A percentile compares a stretch with the other conserved stretches of the same genome.
These are phyloP conservation scores for Epichloe sibirici DNA, from an alignment of 2,329 filamentous ascomycete species.

Conservation along the genomic window DNA sequence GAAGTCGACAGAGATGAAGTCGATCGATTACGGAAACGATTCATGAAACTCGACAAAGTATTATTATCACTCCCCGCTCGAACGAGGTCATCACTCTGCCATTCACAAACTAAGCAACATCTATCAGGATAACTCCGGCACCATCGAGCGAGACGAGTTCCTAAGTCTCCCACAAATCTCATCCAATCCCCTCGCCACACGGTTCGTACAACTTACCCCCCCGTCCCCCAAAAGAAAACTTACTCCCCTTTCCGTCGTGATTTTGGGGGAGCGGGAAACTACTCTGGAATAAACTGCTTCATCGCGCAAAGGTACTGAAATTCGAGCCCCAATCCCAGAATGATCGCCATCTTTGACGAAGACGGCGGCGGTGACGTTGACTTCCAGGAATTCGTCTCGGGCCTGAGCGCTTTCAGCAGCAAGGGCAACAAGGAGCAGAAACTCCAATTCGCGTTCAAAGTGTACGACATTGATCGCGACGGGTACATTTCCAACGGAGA, in stretches of 20 bases:
- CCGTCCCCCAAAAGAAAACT: no score
- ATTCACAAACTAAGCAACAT: neutral
- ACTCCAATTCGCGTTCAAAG: constrained; percentile 93
- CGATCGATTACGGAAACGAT: constrained; percentile 86
- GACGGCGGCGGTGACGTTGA: constrained; percentile 96
- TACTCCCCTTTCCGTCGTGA: no score
- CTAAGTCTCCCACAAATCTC: constrained; percentile 94
- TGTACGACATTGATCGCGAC: constrained; percentile 98
- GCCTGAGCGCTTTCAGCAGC: constrained; percentile 87
- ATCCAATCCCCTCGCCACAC: constrained; percentile 87
- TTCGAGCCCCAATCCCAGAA: constrained; percentile 41
- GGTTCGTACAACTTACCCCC: neutral
- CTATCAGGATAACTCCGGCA: constrained; percentile 86
- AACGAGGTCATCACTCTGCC: neutral
- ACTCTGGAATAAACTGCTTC: neutral
- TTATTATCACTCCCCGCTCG: neutral
- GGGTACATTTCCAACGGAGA: constrained; percentile 98
- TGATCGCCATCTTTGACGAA: constrained; percentile 99
- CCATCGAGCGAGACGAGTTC: constrained; percentile 97
- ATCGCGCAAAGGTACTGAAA: neutral
- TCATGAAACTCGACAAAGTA: constrained; percentile 99
- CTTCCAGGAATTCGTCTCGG: constrained; percentile 96
- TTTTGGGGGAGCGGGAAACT: no score
- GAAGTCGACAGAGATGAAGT: constrained; percentile 95
- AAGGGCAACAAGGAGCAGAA: constrained; percentile 99